These are phyloP conservation scores for Lodderomyces metapsilosis DNA, from an alignment of 1,139 yeast genomes.

Conservation along the genomic window DNA sequence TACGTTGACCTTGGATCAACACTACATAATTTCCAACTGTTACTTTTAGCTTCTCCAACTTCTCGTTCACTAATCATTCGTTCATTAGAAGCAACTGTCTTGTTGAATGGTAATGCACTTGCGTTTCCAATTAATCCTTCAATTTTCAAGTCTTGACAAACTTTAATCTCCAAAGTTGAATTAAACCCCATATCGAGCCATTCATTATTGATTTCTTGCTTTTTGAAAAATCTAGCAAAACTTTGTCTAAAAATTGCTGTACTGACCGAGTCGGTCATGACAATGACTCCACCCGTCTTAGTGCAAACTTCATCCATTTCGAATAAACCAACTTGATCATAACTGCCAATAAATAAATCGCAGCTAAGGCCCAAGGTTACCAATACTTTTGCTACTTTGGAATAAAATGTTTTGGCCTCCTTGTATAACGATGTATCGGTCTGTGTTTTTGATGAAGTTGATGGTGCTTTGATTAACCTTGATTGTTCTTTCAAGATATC, in stretches of 20 bases:
- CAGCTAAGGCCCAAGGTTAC: constrained; percentile 50
- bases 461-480: constrained; percentile 26
- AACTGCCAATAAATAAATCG: constrained; percentile 59
- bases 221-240: constrained; percentile 49
- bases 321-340: constrained; percentile 64
- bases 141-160: constrained; percentile 47
- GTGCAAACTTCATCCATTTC: constrained; percentile 62
- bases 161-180: constrained; percentile 57
- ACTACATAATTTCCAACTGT: constrained; percentile 60
- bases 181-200: constrained; percentile 53
- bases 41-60: constrained; percentile 54
- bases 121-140: constrained; percentile 64
- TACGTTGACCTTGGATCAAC: constrained; percentile 57
- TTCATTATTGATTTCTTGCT: constrained; percentile 27
- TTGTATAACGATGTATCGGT: constrained; percentile 33
- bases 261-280: constrained; percentile 61
- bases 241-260: constrained; percentile 69
- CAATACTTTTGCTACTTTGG: constrained; percentile 38
- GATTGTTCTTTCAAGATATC: constrained; percentile 48
- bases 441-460: constrained; percentile 23
- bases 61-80: constrained; percentile 26
- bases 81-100: constrained; percentile 17
- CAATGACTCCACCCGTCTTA: constrained; percentile 61
- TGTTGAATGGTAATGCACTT: constrained; percentile 34
- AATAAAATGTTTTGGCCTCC: constrained; percentile 43